Evolutionary conservation across 768 basidiomycete species (phyloP).

Genomic region (Psilocybe azurescens): DNA sequence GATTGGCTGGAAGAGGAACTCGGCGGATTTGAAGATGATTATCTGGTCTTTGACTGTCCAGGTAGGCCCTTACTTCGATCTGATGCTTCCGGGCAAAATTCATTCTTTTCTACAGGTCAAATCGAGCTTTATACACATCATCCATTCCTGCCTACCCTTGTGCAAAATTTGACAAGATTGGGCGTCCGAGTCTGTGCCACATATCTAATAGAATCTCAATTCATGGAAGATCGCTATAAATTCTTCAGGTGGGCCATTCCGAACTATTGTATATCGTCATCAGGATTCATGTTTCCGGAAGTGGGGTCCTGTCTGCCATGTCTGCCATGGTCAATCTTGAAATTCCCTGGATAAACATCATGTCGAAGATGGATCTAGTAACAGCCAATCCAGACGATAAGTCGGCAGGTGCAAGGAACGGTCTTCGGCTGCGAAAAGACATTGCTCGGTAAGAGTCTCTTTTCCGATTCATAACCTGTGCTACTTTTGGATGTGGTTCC

Average conservation of each 20-base stretch:
- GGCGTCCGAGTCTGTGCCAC: conserved; percentile 87
- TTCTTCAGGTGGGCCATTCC: conserved; percentile 79
- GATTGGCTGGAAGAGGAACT: conserved; percentile 99
- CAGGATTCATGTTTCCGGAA: conserved; percentile 32
- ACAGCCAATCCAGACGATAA: conserved; percentile 66
- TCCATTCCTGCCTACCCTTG: conserved; percentile 91
- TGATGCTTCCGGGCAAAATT: conserved; percentile 3
- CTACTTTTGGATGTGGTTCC: conserved; percentile 1
- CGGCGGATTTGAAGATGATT: conserved; percentile 95
- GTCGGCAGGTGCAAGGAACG: conserved; percentile 69
- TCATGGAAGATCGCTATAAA: conserved; percentile 99
- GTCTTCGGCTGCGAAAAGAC: conserved; percentile 73
- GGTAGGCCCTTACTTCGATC: conserved; percentile 46
- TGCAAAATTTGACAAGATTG: conserved; percentile 73
- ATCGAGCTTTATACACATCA: conserved; percentile 99
- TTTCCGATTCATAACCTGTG: not conserved
- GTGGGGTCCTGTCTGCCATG: conserved; percentile 97
- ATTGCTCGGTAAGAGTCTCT: conserved; percentile 70
- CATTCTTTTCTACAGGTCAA: conserved; percentile 63
- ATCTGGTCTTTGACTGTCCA: conserved; percentile 91
- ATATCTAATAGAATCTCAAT: conserved; percentile 96
- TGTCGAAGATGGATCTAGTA: conserved; percentile 99
- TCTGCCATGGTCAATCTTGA: conserved; percentile 99
- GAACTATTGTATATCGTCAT: not conserved
- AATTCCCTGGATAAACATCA: conserved; percentile 95